Evolutionary conservation across 169 alveolate species (phyloP).

Genomic region (Plasmodium adleri): DNA sequence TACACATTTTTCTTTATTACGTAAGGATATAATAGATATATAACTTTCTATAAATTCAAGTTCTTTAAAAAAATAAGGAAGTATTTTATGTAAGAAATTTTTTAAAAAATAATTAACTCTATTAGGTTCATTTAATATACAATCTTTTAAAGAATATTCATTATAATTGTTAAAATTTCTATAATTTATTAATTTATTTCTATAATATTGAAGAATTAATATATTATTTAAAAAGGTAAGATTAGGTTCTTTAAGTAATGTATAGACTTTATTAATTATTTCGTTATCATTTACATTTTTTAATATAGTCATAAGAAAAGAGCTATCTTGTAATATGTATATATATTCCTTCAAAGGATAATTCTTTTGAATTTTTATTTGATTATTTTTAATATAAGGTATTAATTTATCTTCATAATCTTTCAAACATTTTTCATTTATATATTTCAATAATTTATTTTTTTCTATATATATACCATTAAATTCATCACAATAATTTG

Average conservation of each 20-base stretch:
- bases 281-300: constrained; percentile 55
- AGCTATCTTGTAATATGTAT: constrained; percentile 43
- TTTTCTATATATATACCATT: constrained; percentile 65
- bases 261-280: constrained; percentile 13
- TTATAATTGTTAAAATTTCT: constrained; percentile 55
- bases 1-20: neutral
- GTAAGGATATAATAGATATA: neutral
- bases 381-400: constrained; percentile 40
- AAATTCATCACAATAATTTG: constrained; percentile 19
- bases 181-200: constrained; percentile 58
- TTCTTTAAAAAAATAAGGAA: constrained; percentile 54
- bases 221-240: constrained; percentile 47
- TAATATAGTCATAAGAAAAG: constrained; percentile 45
- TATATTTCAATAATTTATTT: constrained; percentile 38
- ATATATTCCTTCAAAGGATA: constrained; percentile 26
- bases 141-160: constrained; percentile 57
- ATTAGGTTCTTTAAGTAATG: constrained; percentile 30
- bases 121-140: constrained; percentile 63
- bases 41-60: constrained; percentile 42
- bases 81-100: constrained; percentile 25
- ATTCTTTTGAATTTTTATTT: constrained; percentile 2
- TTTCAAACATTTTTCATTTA: constrained; percentile 32
- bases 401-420: constrained; percentile 61
- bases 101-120: constrained; percentile 55
- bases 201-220: constrained; percentile 57